Evolutionary conservation across 805 yeast genomes (phyloP).

Genomic region (Kodamaea restingae): DNA sequence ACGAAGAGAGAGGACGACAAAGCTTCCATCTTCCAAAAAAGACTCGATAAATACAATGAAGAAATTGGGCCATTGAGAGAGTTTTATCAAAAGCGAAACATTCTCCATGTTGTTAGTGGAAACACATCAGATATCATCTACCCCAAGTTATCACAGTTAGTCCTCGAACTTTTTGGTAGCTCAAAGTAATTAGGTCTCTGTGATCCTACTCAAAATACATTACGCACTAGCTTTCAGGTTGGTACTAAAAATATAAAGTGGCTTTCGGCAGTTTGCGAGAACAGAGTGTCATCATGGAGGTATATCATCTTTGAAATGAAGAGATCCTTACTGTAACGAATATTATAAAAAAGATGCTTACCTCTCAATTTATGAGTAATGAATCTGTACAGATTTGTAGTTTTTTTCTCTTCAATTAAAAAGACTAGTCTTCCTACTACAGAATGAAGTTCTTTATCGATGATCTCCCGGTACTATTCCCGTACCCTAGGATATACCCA

Average conservation of each 20-base stretch:
- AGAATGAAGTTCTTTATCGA: constrained; percentile 79
- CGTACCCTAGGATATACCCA: constrained; percentile 95
- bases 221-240: not conserved
- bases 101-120: constrained; percentile 61
- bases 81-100: constrained; percentile 44
- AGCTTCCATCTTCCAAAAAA: constrained; percentile 61
- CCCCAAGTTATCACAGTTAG: constrained; percentile 56
- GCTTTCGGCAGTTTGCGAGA: too few relatives aligned
- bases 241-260: too few relatives aligned
- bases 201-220: too few relatives aligned
- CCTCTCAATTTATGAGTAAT: too few relatives aligned
- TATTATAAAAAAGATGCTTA: too few relatives aligned
- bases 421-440: not conserved
- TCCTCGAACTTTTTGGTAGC: constrained; percentile 8
- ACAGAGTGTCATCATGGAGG: too few relatives aligned
- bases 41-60: constrained; percentile 60
- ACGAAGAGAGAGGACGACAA: constrained; percentile 80
- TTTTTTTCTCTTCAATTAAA: not conserved
- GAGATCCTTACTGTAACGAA: too few relatives aligned
- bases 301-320: too few relatives aligned
- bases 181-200: too few relatives aligned
- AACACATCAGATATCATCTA: constrained; percentile 79
- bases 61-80: constrained; percentile 62
- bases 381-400: too few relatives aligned
- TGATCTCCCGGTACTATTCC: constrained; percentile 92